Percentiles rank a stretch among this genome's conserved stretches.
Conservation (phyloP, 1,139 yeast species). For the Saccharomyces hybrid region DNA sequence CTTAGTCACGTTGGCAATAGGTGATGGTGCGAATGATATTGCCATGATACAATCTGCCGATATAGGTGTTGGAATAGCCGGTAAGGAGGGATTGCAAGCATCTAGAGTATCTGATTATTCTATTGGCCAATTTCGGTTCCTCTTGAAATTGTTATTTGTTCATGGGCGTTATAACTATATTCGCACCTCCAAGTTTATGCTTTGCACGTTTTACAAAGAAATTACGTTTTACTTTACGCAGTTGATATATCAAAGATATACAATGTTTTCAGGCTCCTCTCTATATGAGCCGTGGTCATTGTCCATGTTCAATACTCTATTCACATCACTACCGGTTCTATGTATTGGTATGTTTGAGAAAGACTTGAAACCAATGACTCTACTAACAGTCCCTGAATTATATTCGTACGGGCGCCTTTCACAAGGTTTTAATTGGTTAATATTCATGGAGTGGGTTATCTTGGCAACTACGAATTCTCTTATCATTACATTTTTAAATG, state of each 20-base stretch:
- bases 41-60: constrained; percentile 99
- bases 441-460: constrained; percentile 73
- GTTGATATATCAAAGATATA: constrained; percentile 75
- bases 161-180: constrained; percentile 95
- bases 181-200: constrained; percentile 82
- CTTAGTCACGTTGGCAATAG: constrained; percentile 87
- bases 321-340: constrained; percentile 85
- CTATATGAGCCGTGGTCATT: constrained; percentile 93
- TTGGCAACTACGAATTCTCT: constrained; percentile 71
- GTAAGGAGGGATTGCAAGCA: constrained; percentile 94
- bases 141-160: constrained; percentile 74
- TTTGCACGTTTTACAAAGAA: constrained; percentile 94
- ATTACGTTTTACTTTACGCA: constrained; percentile 83
- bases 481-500: constrained; percentile 58
- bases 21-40: constrained; percentile 99
- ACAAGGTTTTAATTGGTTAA: constrained; percentile 61
- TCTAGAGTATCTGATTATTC: constrained; percentile 94
- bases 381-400: constrained; percentile 86
- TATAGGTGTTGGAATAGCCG: constrained; percentile 95
- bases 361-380: constrained; percentile 80
- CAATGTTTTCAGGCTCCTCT: constrained; percentile 89
- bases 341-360: constrained; percentile 94
- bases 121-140: constrained; percentile 84
- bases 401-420: constrained; percentile 72
- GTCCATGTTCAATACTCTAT: constrained; percentile 92